Conservation (phyloP, 441 rosid species). For the Bocquillonia castaneifolia region DNA sequence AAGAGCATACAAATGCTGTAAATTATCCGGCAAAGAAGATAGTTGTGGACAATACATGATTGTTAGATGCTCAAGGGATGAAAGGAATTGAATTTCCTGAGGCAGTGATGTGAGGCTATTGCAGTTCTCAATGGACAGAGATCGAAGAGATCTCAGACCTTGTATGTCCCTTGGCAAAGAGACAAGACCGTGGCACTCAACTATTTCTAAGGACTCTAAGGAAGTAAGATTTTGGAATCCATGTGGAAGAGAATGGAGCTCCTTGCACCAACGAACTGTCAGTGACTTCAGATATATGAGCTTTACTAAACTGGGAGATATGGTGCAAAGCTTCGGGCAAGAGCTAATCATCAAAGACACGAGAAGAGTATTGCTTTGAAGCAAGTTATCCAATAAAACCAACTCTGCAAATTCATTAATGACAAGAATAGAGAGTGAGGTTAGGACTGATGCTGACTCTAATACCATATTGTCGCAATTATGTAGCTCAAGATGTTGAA, state of each 20-base stretch:
- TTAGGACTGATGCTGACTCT: constrained; percentile 4
- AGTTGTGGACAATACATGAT: constrained; percentile 10
- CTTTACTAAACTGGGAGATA: constrained; percentile 19
- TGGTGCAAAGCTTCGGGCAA: constrained; percentile 19
- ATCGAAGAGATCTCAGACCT: constrained; percentile 12
- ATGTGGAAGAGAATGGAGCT: constrained; percentile 22
- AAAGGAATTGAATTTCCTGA: background rate
- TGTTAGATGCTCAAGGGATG: constrained; percentile 10
- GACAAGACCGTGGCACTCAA: constrained; percentile 23
- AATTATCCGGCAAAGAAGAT: background rate
- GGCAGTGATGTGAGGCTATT: constrained; percentile 7
- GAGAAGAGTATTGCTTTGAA: constrained; percentile 21
- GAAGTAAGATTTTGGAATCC: constrained; percentile 21
- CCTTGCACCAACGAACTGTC: constrained; percentile 23
- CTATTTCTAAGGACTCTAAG: constrained; percentile 29
- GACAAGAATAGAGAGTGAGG: constrained; percentile 19
- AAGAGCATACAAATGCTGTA: background rate
- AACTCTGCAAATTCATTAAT: constrained; percentile 11
- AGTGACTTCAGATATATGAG: constrained; percentile 23
- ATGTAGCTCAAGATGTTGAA: constrained; percentile 21
- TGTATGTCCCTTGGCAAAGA: constrained; percentile 21
- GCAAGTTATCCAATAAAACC: constrained; percentile 6
- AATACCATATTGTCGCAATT: constrained; percentile 15
- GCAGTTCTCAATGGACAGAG: constrained; percentile 17
- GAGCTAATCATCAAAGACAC: constrained; percentile 18